Evolutionary conservation across 164 flowering plant species (phyloP).

Genomic region (Magnolia changhungtana): DNA sequence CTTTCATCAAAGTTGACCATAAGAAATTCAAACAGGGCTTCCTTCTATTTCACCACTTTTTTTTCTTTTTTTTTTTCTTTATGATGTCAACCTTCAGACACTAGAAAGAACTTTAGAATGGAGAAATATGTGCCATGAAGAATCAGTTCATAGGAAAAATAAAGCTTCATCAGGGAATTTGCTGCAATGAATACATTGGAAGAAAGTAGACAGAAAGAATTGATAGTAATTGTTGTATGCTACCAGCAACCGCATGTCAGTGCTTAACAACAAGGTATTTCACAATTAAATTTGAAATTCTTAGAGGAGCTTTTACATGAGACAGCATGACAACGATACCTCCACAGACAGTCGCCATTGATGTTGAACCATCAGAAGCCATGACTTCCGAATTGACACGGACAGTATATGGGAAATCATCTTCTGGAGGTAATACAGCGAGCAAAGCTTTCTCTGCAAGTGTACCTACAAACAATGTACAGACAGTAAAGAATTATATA

Average conservation of each 20-base stretch:
- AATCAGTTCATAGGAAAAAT: too few species aligned
- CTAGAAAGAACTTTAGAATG: too few species aligned
- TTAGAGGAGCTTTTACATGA: background rate
- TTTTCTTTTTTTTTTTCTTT: too few species aligned
- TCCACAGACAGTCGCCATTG: constrained; percentile 99
- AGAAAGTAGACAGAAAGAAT: background rate
- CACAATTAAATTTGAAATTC: background rate
- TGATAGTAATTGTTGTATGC: background rate
- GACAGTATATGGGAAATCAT: constrained; percentile 69
- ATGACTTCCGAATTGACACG: constrained; percentile 97
- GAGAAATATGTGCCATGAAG: too few species aligned
- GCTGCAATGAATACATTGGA: too few species aligned
- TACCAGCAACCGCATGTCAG: background rate
- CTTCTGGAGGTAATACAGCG: constrained; percentile 90
- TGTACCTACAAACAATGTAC: constrained; percentile 51
- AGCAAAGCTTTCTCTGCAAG: constrained; percentile 98
- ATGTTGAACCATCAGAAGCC: constrained; percentile 99
- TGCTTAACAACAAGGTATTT: background rate
- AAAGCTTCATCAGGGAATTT: too few species aligned
- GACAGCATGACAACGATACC: constrained; percentile 37
- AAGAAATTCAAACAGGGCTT: too few species aligned
- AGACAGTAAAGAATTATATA: constrained; percentile 2
- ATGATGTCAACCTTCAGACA: too few species aligned
- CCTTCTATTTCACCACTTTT: too few species aligned
- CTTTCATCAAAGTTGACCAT: too few species aligned